Evolutionary conservation across 148 eudicot species (phyloP).

Genomic region (Fagopyrum esculentum): DNA sequence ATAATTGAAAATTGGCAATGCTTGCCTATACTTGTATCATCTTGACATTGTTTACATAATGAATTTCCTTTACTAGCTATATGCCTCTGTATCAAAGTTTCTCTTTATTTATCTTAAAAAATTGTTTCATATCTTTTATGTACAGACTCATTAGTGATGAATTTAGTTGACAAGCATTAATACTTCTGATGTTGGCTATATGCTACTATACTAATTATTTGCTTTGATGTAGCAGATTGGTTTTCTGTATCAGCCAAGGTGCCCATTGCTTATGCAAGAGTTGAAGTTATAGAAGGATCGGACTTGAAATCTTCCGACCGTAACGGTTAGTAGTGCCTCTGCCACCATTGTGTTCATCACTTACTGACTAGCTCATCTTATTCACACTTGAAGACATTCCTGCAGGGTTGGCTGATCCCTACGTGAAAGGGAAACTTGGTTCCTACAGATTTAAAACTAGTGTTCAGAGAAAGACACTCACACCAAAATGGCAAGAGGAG

Average conservation of each 20-base stretch:
- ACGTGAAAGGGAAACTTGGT: slow-evolving; percentile 77
- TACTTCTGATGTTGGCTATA: slow-evolving; percentile 77
- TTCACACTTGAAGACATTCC: neutral
- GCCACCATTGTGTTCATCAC: neutral
- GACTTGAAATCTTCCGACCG: slow-evolving; percentile 80
- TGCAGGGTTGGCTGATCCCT: slow-evolving; percentile 66
- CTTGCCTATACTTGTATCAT: neutral
- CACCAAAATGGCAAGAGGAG: slow-evolving; percentile 93
- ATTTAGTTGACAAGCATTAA: neutral
- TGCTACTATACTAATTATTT: slow-evolving; percentile 61
- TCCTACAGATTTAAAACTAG: slow-evolving; percentile 68
- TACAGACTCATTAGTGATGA: neutral
- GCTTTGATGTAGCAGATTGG: slow-evolving; percentile 62
- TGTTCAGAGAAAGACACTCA: slow-evolving; percentile 63
- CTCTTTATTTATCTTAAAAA: neutral
- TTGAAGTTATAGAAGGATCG: slow-evolving; percentile 77
- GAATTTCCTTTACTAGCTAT: neutral
- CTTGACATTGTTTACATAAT: neutral
- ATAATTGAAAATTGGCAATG: too few relatives aligned
- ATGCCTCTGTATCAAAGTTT: neutral
- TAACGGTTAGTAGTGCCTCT: slow-evolving; percentile 36
- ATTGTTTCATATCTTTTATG: neutral
- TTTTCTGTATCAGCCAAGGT: slow-evolving; percentile 82
- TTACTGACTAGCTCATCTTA: neutral
- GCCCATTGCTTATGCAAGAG: slow-evolving; percentile 60